Percentiles rank a stretch among this genome's conserved stretches.
phyloP scores from a whole-genome alignment of 106 monocot genomes.

The Acorus gramineus region DNA sequence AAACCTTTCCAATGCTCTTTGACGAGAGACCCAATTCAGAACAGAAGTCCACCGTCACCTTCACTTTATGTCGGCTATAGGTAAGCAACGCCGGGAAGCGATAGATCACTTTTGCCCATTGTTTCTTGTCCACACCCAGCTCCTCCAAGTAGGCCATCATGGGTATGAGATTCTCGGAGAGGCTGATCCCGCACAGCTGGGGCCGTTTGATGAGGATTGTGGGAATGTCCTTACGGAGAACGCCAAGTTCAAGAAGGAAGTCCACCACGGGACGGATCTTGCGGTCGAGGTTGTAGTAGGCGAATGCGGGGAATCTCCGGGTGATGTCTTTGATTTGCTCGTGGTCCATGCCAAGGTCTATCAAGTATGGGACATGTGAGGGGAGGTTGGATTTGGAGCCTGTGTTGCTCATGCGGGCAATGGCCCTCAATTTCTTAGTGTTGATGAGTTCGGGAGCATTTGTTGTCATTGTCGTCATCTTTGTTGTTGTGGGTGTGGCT shows the following conservation, averaged over 20 bases:
- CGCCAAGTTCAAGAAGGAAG: conserved; percentile 71
- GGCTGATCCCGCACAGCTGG: conserved; percentile 90
- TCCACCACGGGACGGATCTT: conserved; percentile 87
- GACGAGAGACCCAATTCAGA: conserved; percentile 61
- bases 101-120: conserved; percentile 84
- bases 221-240: conserved; percentile 49
- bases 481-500: conserved; percentile 1
- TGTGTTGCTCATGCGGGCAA: conserved; percentile 49
- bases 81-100: conserved; percentile 90
- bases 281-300: conserved; percentile 83
- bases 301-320: conserved; percentile 68
- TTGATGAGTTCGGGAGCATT: not conserved
- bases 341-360: conserved; percentile 71
- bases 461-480: no score
- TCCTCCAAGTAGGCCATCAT: conserved; percentile 79
- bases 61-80: conserved; percentile 78
- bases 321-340: conserved; percentile 59
- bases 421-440: conserved; percentile 57
- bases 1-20: conserved; percentile 75
- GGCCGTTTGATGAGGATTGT: conserved; percentile 73
- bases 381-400: conserved; percentile 42
- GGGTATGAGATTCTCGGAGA: conserved; percentile 79
- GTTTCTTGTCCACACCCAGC: conserved; percentile 64
- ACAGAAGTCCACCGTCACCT: conserved; percentile 50
- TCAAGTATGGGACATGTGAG: conserved; percentile 51